Evolutionary conservation across 441 rosid species (phyloP).

Genomic region (Populus hybrid): DNA sequence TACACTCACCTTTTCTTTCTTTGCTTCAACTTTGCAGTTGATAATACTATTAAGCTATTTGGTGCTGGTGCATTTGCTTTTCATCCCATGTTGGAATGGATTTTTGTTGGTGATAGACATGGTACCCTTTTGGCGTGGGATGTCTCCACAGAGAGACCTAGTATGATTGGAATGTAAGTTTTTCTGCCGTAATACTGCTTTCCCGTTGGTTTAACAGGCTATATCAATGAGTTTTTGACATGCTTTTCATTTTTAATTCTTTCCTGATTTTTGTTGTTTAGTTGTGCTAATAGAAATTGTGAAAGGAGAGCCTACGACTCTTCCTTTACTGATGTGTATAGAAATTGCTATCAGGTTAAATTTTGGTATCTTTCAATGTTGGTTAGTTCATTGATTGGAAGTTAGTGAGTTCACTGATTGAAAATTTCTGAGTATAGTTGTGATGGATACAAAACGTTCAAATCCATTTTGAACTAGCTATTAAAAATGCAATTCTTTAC

Average conservation of each 20-base stretch:
- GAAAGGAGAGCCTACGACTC: background rate
- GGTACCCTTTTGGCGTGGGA: constrained; percentile 99
- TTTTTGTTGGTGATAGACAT: constrained; percentile 98
- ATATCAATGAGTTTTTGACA: background rate
- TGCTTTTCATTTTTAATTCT: background rate
- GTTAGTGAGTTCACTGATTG: background rate
- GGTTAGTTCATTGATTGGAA: no score
- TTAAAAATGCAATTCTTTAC: background rate
- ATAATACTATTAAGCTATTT: constrained; percentile 88
- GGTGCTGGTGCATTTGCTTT: constrained; percentile 99
- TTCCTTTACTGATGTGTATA: background rate
- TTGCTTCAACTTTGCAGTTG: constrained; percentile 55
- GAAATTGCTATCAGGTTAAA: background rate
- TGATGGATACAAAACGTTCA: background rate
- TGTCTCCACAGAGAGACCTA: constrained; percentile 97
- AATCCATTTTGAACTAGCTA: background rate
- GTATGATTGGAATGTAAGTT: constrained; percentile 96
- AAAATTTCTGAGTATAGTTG: background rate
- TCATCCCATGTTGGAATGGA: constrained; percentile 96
- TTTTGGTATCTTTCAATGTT: background rate
- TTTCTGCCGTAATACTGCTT: background rate
- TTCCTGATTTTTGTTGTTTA: background rate
- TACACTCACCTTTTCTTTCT: constrained; percentile 4
- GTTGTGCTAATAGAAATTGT: background rate
- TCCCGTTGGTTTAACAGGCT: constrained; percentile 7